A percentile compares a stretch with the other conserved stretches of the same genome.
Evolutionary conservation across 805 yeast species (phyloP).

Genomic region (Candida succiphila): DNA sequence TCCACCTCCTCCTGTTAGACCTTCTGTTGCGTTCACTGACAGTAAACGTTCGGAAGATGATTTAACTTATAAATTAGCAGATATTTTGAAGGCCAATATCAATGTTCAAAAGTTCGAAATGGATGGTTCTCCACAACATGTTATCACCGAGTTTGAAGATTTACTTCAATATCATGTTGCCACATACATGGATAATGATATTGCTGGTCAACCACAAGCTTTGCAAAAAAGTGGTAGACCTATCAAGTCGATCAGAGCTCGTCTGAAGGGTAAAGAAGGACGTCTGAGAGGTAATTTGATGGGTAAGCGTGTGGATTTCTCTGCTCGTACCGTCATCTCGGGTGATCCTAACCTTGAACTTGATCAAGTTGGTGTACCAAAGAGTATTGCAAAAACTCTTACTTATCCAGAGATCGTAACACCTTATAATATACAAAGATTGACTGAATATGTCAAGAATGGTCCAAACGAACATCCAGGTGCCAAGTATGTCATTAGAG

Average conservation of each 20-base stretch:
- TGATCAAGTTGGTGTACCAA: conserved; percentile 98
- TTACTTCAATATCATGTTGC: conserved; percentile 96
- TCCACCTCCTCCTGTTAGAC: conserved; percentile 99
- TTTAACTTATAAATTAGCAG: conserved; percentile 94
- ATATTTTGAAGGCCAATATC: conserved; percentile 90
- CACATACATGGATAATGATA: conserved; percentile 98
- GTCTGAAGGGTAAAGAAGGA: conserved; percentile 98
- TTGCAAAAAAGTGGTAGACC: conserved; percentile 98
- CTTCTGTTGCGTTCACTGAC: conserved; percentile 95
- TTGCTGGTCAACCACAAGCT: conserved; percentile 99
- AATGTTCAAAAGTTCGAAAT: conserved; percentile 95
- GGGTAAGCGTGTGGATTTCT: conserved; percentile 99
- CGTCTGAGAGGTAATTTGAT: conserved; percentile 96
- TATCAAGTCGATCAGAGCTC: conserved; percentile 96
- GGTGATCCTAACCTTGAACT: conserved; percentile 97
- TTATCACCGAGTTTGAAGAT: conserved; percentile 91
- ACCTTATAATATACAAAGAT: conserved; percentile 89
- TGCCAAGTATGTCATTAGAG: conserved; percentile 96
- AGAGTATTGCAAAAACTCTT: conserved; percentile 88
- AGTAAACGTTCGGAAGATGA: conserved; percentile 99
- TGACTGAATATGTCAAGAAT: conserved; percentile 89
- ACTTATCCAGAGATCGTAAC: conserved; percentile 97
- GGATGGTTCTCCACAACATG: conserved; percentile 99
- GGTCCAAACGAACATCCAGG: conserved; percentile 99
- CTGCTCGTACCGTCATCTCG: conserved; percentile 98